Evolutionary conservation across 805 yeast genomes (phyloP).

Genomic region (Ogataea haglerorum): DNA sequence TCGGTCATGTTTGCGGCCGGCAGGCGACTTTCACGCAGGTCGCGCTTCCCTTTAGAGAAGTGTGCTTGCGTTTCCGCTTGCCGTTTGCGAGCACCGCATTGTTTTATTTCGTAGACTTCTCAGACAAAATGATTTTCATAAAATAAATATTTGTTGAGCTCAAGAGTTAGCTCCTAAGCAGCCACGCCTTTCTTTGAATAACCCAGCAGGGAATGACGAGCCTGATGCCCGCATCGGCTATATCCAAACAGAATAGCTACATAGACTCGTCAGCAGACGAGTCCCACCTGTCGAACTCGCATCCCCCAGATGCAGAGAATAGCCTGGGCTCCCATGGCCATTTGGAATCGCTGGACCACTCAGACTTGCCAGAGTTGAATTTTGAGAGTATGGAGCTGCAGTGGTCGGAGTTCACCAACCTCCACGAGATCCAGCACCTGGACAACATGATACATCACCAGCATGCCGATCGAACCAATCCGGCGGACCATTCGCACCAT

Average conservation of each 20-base stretch:
- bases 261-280: not conserved
- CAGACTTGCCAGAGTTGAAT: constrained; percentile 10
- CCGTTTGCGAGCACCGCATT: not conserved
- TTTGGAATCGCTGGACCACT: not conserved
- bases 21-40: not conserved
- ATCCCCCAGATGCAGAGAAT: not conserved
- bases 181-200: constrained; percentile 1
- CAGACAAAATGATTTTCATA: not conserved
- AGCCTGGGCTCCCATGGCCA: not conserved
- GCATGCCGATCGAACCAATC: constrained; percentile 1
- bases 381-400: constrained; percentile 24
- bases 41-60: not conserved
- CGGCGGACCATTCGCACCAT: constrained; percentile 2
- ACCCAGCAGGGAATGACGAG: constrained; percentile 9
- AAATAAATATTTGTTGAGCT: constrained; percentile 1
- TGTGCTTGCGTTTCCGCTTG: not conserved
- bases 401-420: constrained; percentile 25
- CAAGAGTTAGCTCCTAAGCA: constrained; percentile 1
- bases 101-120: not conserved
- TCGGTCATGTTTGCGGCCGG: not conserved
- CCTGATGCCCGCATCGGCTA: not conserved
- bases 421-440: constrained; percentile 22
- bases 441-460: constrained; percentile 20
- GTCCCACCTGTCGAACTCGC: not conserved
- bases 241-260: not conserved